A percentile compares a stretch with the other conserved stretches of the same genome.
Conservation (phyloP, 768 basidiomycete genomes). For the Phylloporus sp. region DNA sequence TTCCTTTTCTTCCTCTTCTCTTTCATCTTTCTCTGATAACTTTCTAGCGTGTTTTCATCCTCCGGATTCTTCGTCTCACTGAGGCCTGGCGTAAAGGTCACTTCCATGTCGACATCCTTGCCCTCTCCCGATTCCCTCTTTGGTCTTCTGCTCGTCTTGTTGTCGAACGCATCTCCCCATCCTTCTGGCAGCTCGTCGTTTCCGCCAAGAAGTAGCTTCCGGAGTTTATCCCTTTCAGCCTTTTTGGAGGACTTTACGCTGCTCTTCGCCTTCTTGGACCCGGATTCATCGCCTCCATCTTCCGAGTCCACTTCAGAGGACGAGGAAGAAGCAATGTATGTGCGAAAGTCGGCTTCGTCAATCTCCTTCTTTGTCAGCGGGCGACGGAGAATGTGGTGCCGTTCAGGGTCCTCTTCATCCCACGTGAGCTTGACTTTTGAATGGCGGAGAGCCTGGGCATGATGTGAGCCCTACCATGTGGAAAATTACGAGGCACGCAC, state of each 20-base stretch:
- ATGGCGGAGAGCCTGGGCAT: constrained; percentile 81
- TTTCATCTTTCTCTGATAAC: constrained; percentile 83
- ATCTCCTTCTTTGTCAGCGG: constrained; percentile 79
- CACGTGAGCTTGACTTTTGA: constrained; percentile 98
- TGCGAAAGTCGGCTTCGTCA: constrained; percentile 86
- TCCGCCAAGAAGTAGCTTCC: constrained; percentile 69
- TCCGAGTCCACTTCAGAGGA: constrained; percentile 57
- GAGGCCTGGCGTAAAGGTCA: constrained; percentile 90
- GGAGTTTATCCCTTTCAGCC: constrained; percentile 62
- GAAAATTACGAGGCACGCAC: constrained; percentile 42
- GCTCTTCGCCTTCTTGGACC: constrained; percentile 7
- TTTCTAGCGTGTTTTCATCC: constrained; percentile 87
- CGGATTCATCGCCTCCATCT: constrained; percentile 9
- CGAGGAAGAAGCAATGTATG: constrained; percentile 68
- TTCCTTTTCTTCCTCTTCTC: constrained; percentile 85
- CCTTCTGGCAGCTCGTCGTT: constrained; percentile 76
- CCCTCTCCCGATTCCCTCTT: constrained; percentile 16
- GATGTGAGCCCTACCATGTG: background rate
- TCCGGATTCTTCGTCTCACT: constrained; percentile 48
- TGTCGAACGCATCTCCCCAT: constrained; percentile 54
- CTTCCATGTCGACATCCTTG: constrained; percentile 80
- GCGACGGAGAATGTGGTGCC: constrained; percentile 75
- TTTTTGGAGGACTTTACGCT: constrained; percentile 32
- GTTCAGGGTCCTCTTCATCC: constrained; percentile 96
- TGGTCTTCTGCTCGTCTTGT: constrained; percentile 6